These are phyloP conservation scores for Xylariaceae sp. DNA, from an alignment of 2,329 filamentous ascomycete genomes.

Conservation along the genomic window DNA sequence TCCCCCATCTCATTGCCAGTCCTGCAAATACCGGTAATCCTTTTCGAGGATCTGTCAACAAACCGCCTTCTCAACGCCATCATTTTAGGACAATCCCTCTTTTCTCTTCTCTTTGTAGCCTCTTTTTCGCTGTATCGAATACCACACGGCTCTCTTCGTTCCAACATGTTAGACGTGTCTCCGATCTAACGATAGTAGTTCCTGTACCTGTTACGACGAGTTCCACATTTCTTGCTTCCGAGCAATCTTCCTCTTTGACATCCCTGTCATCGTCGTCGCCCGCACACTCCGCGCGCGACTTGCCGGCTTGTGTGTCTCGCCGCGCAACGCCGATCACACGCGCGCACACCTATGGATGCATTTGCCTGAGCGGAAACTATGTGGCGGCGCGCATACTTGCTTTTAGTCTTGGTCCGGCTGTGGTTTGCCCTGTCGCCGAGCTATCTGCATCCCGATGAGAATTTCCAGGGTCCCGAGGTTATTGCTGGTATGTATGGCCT, in stretches of 20 bases:
- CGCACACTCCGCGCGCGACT: constrained; percentile 7
- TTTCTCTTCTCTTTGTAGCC: background rate
- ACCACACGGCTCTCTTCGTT: background rate
- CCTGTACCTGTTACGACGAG: constrained; percentile 7
- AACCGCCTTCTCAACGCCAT: background rate
- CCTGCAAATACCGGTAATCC: background rate
- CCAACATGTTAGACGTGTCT: constrained; percentile 9
- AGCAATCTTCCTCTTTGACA: background rate
- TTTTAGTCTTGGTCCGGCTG: constrained; percentile 79
- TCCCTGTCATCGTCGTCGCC: constrained; percentile 5
- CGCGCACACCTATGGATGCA: constrained; percentile 19
- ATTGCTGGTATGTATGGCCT: constrained; percentile 70
- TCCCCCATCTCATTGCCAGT: background rate
- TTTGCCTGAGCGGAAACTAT: constrained; percentile 45
- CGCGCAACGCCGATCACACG: constrained; percentile 13
- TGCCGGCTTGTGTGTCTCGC: constrained; percentile 5
- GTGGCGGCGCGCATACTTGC: constrained; percentile 87
- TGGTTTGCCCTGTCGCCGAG: constrained; percentile 93
- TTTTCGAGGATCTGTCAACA: constrained; percentile 16
- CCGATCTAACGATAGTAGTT: constrained; percentile 10
- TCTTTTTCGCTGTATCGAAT: background rate
- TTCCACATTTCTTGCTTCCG: constrained; percentile 5
- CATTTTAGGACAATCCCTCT: background rate
- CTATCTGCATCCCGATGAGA: constrained; percentile 97
- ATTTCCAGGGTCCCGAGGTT: constrained; percentile 97